Conservation (phyloP, 2,329 filamentous ascomycete genomes). For the Penicillium decumbens region DNA sequence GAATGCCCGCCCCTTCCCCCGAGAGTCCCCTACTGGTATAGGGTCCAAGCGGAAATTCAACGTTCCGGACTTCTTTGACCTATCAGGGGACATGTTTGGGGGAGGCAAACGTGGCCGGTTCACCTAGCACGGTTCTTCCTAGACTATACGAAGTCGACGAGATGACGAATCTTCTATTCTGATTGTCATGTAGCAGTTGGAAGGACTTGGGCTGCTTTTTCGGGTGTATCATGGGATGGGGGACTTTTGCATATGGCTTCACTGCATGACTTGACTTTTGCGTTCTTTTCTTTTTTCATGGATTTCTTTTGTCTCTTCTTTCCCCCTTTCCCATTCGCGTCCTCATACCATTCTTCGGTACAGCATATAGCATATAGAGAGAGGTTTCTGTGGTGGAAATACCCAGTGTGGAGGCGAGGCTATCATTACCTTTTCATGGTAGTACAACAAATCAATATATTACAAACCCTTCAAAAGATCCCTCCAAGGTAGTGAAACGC, state of each 20-base stretch:
- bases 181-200: conserved; percentile 32
- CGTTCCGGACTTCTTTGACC: conserved; percentile 48
- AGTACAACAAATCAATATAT: conserved; percentile 22
- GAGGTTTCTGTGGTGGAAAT: conserved; percentile 31
- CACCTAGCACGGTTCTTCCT: conserved; percentile 27
- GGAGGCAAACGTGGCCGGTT: conserved; percentile 48
- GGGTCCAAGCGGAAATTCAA: conserved; percentile 48
- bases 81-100: conserved; percentile 45
- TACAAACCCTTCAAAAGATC: conserved; percentile 9
- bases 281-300: conserved; percentile 9
- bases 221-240: conserved; percentile 31
- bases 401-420: conserved; percentile 33
- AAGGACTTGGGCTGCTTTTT: conserved; percentile 24
- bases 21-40: conserved; percentile 37
- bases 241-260: conserved; percentile 30
- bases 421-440: conserved; percentile 21
- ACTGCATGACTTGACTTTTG: conserved; percentile 16
- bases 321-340: conserved; percentile 13
- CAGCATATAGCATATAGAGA: conserved; percentile 32
- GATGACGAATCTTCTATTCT: conserved; percentile 32
- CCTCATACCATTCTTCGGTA: conserved; percentile 15
- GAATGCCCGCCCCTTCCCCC: conserved; percentile 34
- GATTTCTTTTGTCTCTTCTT: conserved; percentile 4
- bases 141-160: conserved; percentile 28
- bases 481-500: background rate